phyloP scores from a whole-genome alignment of 2,329 filamentous ascomycete species.

The Cladophialophora exuberans region DNA sequence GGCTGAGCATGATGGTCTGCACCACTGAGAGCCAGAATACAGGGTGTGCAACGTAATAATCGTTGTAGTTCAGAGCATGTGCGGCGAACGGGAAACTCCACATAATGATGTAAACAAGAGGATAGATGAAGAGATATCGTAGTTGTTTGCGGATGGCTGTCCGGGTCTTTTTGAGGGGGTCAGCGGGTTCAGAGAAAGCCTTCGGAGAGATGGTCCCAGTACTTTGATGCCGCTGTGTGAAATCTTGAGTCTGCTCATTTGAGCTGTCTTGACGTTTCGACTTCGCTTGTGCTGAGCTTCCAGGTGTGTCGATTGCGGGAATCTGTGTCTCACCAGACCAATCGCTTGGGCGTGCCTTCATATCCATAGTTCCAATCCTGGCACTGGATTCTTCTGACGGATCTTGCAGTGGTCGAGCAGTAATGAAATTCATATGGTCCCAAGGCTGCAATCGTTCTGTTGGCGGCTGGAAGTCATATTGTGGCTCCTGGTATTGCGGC shows the following conservation, averaged over 20 bases:
- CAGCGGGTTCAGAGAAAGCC: background rate
- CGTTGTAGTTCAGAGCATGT: slow-evolving; percentile 64
- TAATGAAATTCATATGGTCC: slow-evolving; percentile 32
- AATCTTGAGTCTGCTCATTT: no score
- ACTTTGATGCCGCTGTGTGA: background rate
- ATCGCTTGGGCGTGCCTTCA: slow-evolving; percentile 12
- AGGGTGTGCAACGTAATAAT: slow-evolving; percentile 54
- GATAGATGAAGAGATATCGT: slow-evolving; percentile 75
- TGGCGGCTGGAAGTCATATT: background rate
- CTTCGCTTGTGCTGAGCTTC: background rate
- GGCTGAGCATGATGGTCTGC: slow-evolving; percentile 61
- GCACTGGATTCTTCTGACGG: background rate
- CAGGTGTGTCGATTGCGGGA: background rate
- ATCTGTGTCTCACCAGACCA: slow-evolving; percentile 26
- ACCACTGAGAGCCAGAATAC: slow-evolving; percentile 61
- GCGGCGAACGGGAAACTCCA: slow-evolving; percentile 73
- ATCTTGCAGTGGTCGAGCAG: slow-evolving; percentile 14
- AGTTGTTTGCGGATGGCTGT: slow-evolving; percentile 68
- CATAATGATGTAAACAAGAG: slow-evolving; percentile 69
- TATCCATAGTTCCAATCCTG: background rate
- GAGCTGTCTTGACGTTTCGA: background rate
- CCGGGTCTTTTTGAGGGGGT: slow-evolving; percentile 46
- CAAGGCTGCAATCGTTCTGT: slow-evolving; percentile 18
- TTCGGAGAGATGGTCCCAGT: background rate
- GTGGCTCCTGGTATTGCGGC: background rate